Evolutionary conservation across 495 filamentous ascomycete genomes (phyloP).

Genomic region (Friedmanniomyces endolithicus): DNA sequence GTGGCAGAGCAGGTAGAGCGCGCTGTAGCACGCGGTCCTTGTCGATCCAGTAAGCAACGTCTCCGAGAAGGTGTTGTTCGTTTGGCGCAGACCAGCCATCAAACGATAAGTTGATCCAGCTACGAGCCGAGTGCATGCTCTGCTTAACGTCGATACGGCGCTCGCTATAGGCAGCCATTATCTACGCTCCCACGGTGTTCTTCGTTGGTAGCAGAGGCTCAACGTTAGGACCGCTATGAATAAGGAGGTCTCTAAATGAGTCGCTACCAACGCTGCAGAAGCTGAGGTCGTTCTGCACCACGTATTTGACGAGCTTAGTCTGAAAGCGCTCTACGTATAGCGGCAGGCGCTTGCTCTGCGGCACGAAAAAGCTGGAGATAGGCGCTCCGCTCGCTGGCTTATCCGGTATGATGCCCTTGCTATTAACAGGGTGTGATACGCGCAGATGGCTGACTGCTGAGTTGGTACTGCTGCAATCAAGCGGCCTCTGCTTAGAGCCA

Average conservation of each 20-base stretch:
- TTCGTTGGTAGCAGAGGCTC: background rate
- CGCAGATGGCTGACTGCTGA: background rate
- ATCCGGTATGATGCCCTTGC: background rate
- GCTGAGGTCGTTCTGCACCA: background rate
- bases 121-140: background rate
- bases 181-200: background rate
- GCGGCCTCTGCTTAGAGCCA: background rate
- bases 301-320: background rate
- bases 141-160: background rate
- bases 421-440: background rate
- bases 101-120: slow-evolving; percentile 1
- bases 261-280: background rate
- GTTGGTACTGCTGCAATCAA: background rate
- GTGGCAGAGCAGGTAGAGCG: background rate
- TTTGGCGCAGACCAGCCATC: slow-evolving; percentile 4
- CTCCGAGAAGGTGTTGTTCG: background rate
- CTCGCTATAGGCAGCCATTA: background rate
- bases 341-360: background rate
- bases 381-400: background rate
- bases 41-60: background rate
- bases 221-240: background rate
- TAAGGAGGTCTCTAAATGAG: background rate
- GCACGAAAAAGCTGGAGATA: background rate
- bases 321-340: background rate
- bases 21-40: background rate